These are phyloP conservation scores for Chytridium lagenaria DNA, from an alignment of 371 early-diverging fungal species.

Conservation along the genomic window DNA sequence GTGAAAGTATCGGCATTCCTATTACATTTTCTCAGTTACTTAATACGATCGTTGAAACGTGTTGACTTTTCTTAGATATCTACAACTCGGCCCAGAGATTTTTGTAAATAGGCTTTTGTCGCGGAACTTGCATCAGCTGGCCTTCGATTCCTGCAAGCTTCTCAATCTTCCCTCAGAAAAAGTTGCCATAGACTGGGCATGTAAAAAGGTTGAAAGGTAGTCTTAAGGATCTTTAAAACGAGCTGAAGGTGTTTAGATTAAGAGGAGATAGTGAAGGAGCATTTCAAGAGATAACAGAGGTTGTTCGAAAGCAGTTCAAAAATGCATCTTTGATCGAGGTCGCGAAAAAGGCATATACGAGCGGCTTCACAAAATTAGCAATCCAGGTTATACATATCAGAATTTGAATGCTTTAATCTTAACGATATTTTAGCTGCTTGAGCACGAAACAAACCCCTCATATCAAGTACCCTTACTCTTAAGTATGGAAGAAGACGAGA, in stretches of 20 bases:
- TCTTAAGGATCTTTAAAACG: neutral
- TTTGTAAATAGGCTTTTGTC: conserved; percentile 82
- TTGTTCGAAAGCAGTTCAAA: conserved; percentile 68
- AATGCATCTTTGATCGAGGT: conserved; percentile 89
- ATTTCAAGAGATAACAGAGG: conserved; percentile 78
- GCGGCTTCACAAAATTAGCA: conserved; percentile 87
- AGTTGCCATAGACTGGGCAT: conserved; percentile 95
- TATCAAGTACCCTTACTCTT: conserved; percentile 93
- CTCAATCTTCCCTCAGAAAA: conserved; percentile 60
- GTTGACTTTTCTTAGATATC: conserved; percentile 61
- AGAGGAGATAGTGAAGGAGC: conserved; percentile 81
- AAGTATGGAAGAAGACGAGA: conserved; percentile 89
- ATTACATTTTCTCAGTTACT: conserved; percentile 85
- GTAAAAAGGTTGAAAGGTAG: conserved; percentile 71
- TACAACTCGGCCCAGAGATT: conserved; percentile 75
- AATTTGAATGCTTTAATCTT: neutral
- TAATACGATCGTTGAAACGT: neutral
- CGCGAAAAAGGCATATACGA: conserved; percentile 87
- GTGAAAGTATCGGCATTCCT: conserved; percentile 86
- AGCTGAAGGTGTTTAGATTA: conserved; percentile 77
- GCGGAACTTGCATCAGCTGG: conserved; percentile 85
- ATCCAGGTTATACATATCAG: conserved; percentile 82
- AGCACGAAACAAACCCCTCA: conserved; percentile 92
- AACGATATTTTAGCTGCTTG: conserved; percentile 62
- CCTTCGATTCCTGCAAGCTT: conserved; percentile 56